Evolutionary conservation across 805 yeast genomes (phyloP), one percentile per base, ranked within the genome.

Genomic region (Clavispora carvajalis): DNA sequence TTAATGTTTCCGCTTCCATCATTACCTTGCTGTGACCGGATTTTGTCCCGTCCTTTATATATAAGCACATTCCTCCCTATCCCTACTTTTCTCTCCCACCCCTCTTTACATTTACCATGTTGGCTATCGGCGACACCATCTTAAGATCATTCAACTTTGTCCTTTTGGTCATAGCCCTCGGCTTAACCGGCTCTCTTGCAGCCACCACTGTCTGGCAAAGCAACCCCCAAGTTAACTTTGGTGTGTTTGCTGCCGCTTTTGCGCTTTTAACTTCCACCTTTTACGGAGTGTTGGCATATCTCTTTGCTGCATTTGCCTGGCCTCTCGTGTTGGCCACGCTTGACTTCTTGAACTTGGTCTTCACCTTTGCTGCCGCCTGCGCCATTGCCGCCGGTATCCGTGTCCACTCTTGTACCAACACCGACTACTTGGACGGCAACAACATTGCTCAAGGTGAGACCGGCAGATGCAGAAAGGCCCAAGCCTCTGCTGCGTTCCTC

Each of bases 401-500:
- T 67, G 75, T 74, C 49, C 96, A 89, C 76, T 83, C 95, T 30
- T 91, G 99, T 76, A 45, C 71, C 53, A 84, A 88, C 79, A 51
- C 70, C 47, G 44, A 84, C 41, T 89, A 86, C 74, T 45, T 89
- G 51, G 71, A 79, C 53, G 36, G 54, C 50, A 91, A 91, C 77
- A 64, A 64, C 46, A 76, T 86, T 54, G 65, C 85, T 46, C 87
- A 86, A 71, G 95, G 95, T 52, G 73, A 82, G 33, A 57, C 70
- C 17, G 85, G 79, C 58, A 81, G 98, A 75, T 93, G 99, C 74
- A 86, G 97, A 76, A 82, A 87, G 72, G 89, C 95, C 41, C 98
- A 93, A 76, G 88, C 88, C 47, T 63, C 83, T 15, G 75, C 73
- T 54, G 89, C 90, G 38, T 85, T 86, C 80, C 75, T 85, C 59